Evolutionary conservation across 768 basidiomycete species (phyloP).

Genomic region (Collybia sordida): DNA sequence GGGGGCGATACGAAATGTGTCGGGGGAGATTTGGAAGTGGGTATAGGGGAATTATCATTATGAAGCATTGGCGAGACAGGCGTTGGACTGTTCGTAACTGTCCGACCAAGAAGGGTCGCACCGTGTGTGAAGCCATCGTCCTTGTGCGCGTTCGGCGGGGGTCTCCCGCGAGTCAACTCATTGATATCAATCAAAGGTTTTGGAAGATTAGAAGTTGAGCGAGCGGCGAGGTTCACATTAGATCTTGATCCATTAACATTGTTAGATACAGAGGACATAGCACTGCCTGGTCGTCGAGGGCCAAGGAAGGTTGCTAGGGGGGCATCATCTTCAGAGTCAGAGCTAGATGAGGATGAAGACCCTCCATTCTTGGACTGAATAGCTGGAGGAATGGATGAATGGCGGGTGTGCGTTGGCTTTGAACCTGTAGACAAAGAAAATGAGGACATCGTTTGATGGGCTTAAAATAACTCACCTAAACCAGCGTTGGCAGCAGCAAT

Average conservation of each 20-base stretch:
- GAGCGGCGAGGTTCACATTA: constrained; percentile 12
- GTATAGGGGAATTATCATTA: constrained; percentile 2
- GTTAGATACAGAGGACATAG: constrained; percentile 42
- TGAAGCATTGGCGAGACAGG: constrained; percentile 9
- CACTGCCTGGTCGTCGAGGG: constrained; percentile 68
- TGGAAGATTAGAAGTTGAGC: constrained; percentile 15
- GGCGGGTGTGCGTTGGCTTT: constrained; percentile 8
- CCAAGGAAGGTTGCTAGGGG: constrained; percentile 63
- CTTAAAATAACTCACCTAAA: constrained; percentile 24
- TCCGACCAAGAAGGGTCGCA: constrained; percentile 22
- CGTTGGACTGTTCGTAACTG: constrained; percentile 22
- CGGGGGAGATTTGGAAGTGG: constrained; percentile 29
- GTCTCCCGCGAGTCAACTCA: constrained; percentile 28
- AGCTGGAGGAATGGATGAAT: neutral
- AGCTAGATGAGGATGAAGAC: constrained; percentile 22
- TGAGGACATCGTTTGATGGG: constrained; percentile 4
- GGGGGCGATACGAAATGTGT: constrained; percentile 35
- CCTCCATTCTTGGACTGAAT: neutral
- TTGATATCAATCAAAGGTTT: constrained; percentile 56
- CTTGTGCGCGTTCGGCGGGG: constrained; percentile 4
- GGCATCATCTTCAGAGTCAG: constrained; percentile 51
- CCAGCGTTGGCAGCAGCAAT: constrained; percentile 31
- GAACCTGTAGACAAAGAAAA: neutral
- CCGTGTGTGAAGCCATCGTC: constrained; percentile 39
- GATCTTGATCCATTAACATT: too few species aligned